Conservation (phyloP, 352 stramenopile genomes). For the Lagenidium sp. region DNA sequence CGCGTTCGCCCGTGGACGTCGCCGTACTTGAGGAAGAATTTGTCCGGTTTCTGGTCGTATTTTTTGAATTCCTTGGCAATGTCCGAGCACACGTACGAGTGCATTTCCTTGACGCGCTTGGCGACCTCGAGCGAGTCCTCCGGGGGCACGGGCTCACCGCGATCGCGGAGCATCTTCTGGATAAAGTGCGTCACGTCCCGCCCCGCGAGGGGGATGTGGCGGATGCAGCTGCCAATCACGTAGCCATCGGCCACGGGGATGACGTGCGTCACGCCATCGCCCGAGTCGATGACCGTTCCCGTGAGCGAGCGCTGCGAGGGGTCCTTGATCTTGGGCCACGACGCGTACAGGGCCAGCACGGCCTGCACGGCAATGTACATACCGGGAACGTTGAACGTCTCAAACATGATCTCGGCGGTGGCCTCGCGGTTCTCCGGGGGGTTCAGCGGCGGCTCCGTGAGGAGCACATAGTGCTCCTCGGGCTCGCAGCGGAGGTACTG, state of each 20-base stretch:
- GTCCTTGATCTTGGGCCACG: slow-evolving; percentile 89
- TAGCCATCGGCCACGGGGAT: slow-evolving; percentile 94
- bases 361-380: slow-evolving; percentile 95
- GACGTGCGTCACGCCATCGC: slow-evolving; percentile 92
- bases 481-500: slow-evolving; percentile 91
- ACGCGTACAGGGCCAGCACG: slow-evolving; percentile 91
- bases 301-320: slow-evolving; percentile 85
- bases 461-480: slow-evolving; percentile 89
- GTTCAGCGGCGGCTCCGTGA: slow-evolving; percentile 91
- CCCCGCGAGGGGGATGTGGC: slow-evolving; percentile 91
- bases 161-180: slow-evolving; percentile 89
- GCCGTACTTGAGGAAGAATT: slow-evolving; percentile 87
- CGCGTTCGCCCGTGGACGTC: slow-evolving; percentile 73
- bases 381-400: slow-evolving; percentile 94
- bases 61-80: slow-evolving; percentile 95
- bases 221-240: slow-evolving; percentile 94
- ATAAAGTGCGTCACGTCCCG: slow-evolving; percentile 95
- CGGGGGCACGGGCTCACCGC: slow-evolving; percentile 86
- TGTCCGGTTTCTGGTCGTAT: slow-evolving; percentile 90
- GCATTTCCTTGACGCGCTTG: slow-evolving; percentile 90
- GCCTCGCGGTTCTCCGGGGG: slow-evolving; percentile 94
- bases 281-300: slow-evolving; percentile 92
- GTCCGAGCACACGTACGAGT: slow-evolving; percentile 94
- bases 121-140: slow-evolving; percentile 90
- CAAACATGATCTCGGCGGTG: slow-evolving; percentile 96